Evolutionary conservation across 2,329 filamentous ascomycete genomes (phyloP).

Genomic region (Dactylella cylindrospora): DNA sequence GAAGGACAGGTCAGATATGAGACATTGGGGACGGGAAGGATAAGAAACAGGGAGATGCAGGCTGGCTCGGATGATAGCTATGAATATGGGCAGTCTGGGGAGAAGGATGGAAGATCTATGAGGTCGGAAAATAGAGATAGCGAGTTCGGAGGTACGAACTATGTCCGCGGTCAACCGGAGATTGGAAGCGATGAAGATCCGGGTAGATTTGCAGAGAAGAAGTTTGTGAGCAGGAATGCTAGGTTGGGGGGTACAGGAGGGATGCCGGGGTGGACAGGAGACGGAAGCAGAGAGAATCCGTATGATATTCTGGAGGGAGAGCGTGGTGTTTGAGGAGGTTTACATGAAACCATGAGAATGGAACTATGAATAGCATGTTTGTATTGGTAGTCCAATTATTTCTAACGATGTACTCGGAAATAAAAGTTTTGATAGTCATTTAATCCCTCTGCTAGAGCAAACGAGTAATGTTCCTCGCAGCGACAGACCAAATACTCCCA

Average conservation of each 20-base stretch:
- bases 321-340: no score
- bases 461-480: no score
- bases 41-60: constrained; percentile 2
- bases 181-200: constrained; percentile 45
- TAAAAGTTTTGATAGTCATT: no score
- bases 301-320: constrained; percentile 13
- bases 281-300: constrained; percentile 2
- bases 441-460: no score
- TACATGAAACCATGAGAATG: no score
- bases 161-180: constrained; percentile 38
- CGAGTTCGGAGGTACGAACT: constrained; percentile 21
- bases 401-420: no score
- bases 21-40: background rate
- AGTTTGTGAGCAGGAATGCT: constrained; percentile 25
- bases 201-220: constrained; percentile 39
- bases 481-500: no score
- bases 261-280: constrained; percentile 2
- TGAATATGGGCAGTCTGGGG: background rate
- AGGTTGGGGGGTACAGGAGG: constrained; percentile 9
- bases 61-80: constrained; percentile 1
- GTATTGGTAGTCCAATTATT: no score
- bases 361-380: no score
- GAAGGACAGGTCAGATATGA: constrained; percentile 1
- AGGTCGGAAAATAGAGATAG: constrained; percentile 5
- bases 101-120: background rate